phyloP scores from a whole-genome alignment of 768 basidiomycete species.

The Kwoniella mangroviensis region DNA sequence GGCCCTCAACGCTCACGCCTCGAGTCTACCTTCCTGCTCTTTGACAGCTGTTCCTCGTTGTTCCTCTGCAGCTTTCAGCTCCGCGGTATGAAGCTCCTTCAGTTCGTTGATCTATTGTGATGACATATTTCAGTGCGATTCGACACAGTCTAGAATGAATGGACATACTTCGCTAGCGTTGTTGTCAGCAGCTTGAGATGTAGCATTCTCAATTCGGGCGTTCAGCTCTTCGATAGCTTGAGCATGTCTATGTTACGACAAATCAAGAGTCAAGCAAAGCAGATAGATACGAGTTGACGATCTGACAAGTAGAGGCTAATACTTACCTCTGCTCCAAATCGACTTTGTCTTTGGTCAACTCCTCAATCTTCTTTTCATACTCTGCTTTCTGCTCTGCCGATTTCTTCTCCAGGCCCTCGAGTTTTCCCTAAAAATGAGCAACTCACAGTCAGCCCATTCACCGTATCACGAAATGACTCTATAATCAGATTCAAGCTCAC shows the following conservation, averaged over 20 bases:
- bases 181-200: not conserved
- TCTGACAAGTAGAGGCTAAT: not conserved
- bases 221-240: constrained; percentile 17
- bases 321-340: constrained; percentile 35
- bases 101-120: constrained; percentile 24
- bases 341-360: constrained; percentile 22
- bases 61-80: constrained; percentile 27
- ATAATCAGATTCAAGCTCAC: constrained; percentile 6
- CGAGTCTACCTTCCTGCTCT: constrained; percentile 20
- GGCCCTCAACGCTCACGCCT: constrained; percentile 18
- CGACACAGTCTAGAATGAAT: no score
- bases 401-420: constrained; percentile 25
- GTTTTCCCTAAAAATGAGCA: not conserved
- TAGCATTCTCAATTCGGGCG: not conserved
- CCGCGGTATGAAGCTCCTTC: constrained; percentile 21
- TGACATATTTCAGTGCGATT: not conserved
- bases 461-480: no score
- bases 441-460: not conserved
- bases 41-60: constrained; percentile 10
- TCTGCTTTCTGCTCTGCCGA: constrained; percentile 21
- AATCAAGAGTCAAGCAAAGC: not conserved
- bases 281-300: not conserved
- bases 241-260: constrained; percentile 16
- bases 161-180: not conserved
- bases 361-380: constrained; percentile 20